Conservation (phyloP, 1,284 basidiomycete genomes). For the Apiotrichum akiyoshidainum region DNA sequence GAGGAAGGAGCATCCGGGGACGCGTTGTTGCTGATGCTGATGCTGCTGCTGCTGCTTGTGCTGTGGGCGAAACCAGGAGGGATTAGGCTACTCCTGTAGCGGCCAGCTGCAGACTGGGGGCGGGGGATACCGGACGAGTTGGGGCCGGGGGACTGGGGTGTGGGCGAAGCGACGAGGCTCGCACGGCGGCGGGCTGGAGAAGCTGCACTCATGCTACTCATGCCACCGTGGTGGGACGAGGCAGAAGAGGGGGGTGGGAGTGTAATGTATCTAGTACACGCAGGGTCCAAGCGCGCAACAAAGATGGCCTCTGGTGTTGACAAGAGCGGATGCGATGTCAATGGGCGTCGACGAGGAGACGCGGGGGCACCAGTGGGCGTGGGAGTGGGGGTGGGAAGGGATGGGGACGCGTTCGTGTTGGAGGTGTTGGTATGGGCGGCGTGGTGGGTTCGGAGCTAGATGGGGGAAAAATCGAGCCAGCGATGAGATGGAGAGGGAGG, state of each 20-base stretch:
- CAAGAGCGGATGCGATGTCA: background rate
- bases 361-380: too few relatives aligned
- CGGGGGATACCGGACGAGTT: conserved; percentile 25
- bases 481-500: background rate
- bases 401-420: too few relatives aligned
- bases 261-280: background rate
- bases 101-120: conserved; percentile 31
- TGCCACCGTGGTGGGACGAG: background rate
- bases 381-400: too few relatives aligned
- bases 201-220: conserved; percentile 6
- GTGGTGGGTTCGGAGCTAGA: background rate
- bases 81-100: conserved; percentile 8
- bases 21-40: background rate
- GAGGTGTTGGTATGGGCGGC: background rate
- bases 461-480: background rate
- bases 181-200: conserved; percentile 19
- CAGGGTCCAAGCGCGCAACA: background rate
- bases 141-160: conserved; percentile 26
- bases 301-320: background rate
- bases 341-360: background rate
- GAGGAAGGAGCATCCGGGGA: conserved; percentile 3
- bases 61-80: background rate
- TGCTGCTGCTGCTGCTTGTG: background rate
- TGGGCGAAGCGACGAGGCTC: conserved; percentile 24
- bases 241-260: background rate